phyloP scores from a whole-genome alignment of 768 basidiomycete species.

The Cubamyces lactineus region DNA sequence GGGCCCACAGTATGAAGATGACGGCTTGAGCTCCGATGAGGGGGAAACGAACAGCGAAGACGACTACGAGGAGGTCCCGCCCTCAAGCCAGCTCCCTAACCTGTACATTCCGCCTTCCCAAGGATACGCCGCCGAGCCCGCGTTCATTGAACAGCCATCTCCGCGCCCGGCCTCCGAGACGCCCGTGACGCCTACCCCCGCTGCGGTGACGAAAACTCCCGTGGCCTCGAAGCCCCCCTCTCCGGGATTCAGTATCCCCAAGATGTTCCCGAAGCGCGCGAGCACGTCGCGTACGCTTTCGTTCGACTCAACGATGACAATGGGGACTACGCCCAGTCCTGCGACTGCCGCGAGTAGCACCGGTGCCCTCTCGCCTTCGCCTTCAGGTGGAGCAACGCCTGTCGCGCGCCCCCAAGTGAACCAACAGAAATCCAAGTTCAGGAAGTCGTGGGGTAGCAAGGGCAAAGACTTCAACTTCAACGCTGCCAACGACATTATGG shows the following conservation, averaged over 20 bases:
- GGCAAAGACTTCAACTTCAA: slow-evolving; percentile 60
- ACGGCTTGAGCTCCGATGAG: slow-evolving; percentile 67
- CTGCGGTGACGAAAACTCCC: slow-evolving; percentile 31
- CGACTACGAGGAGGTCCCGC: slow-evolving; percentile 36
- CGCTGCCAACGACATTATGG: slow-evolving; percentile 80
- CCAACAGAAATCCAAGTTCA: slow-evolving; percentile 42
- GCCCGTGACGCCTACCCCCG: slow-evolving; percentile 27
- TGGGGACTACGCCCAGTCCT: slow-evolving; percentile 2
- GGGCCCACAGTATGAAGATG: slow-evolving; percentile 68
- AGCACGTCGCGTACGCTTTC: slow-evolving; percentile 37
- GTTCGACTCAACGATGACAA: slow-evolving; percentile 28
- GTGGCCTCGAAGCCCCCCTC: slow-evolving; percentile 31
- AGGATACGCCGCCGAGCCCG: slow-evolving; percentile 1
- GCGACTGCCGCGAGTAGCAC: slow-evolving; percentile 25
- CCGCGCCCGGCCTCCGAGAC: slow-evolving; percentile 28
- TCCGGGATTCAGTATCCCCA: slow-evolving; percentile 34
- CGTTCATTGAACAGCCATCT: slow-evolving; percentile 20
- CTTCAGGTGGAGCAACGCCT: slow-evolving; percentile 27
- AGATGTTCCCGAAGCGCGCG: slow-evolving; percentile 40
- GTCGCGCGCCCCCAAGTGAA: slow-evolving; percentile 22
- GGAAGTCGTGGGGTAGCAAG: slow-evolving; percentile 45
- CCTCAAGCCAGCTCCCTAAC: slow-evolving; percentile 35
- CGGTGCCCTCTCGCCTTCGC: slow-evolving; percentile 15
- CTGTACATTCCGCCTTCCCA: slow-evolving; percentile 22
- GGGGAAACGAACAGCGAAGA: slow-evolving; percentile 42